Conservation (phyloP, 176 grass and related monocot species). For the Chrysopogon serrulatus region DNA sequence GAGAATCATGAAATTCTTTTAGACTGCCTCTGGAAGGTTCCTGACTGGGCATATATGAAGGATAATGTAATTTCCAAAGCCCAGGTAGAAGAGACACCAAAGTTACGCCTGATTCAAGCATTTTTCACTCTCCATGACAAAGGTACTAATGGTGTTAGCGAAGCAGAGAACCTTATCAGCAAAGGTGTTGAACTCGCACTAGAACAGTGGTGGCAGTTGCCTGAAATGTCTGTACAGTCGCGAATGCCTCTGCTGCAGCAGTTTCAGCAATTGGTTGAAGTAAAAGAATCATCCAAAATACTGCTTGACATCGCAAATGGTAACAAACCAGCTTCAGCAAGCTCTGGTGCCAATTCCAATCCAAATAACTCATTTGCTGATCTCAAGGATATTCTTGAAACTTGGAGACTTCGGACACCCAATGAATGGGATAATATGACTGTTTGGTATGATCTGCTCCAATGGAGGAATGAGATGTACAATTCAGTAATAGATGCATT, state of each 20-base stretch:
- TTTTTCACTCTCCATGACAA: slow-evolving; percentile 91
- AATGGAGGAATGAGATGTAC: slow-evolving; percentile 99
- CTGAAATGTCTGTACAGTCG: slow-evolving; percentile 92
- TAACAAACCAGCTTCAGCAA: slow-evolving; percentile 84
- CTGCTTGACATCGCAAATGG: slow-evolving; percentile 94
- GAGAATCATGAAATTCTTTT: slow-evolving; percentile 97
- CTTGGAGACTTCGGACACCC: slow-evolving; percentile 92
- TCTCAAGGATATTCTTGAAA: slow-evolving; percentile 98
- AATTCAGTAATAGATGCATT: slow-evolving; percentile 99
- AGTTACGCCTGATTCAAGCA: slow-evolving; percentile 75
- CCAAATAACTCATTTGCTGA: slow-evolving; percentile 76
- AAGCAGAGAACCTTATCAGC: slow-evolving; percentile 74
- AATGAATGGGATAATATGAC: slow-evolving; percentile 97
- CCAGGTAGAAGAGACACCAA: slow-evolving; percentile 92
- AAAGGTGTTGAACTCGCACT: slow-evolving; percentile 97
- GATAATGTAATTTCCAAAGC: slow-evolving; percentile 83
- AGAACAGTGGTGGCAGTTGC: slow-evolving; percentile 99
- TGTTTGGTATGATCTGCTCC: slow-evolving; percentile 97
- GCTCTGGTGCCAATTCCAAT: slow-evolving; percentile 69
- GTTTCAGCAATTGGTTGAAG: slow-evolving; percentile 97
- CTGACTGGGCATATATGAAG: slow-evolving; percentile 98
- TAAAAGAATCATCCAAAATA: slow-evolving; percentile 95
- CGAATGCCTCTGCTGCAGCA: slow-evolving; percentile 89
- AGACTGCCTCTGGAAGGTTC: slow-evolving; percentile 94
- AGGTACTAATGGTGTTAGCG: slow-evolving; percentile 74